Evolutionary conservation across 2,329 filamentous ascomycete species (phyloP).

Genomic region (Sordariomycetes sp.): DNA sequence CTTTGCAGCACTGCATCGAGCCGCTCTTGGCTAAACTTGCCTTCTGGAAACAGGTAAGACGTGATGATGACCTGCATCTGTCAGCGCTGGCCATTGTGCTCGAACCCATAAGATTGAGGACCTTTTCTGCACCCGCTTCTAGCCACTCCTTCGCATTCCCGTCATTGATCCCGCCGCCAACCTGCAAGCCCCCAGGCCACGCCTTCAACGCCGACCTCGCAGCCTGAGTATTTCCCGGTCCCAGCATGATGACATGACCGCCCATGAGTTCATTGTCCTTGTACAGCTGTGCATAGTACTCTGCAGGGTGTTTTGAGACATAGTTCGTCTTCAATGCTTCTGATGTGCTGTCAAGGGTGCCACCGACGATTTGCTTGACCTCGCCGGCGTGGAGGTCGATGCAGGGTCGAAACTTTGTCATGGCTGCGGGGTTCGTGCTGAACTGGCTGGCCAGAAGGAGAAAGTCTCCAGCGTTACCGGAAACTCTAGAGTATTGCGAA

Average conservation of each 20-base stretch:
- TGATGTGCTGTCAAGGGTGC: conserved; percentile 66
- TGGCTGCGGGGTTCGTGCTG: no score
- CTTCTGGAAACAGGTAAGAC: conserved; percentile 83
- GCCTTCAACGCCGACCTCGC: conserved; percentile 66
- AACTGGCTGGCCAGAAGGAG: no score
- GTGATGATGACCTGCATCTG: conserved; percentile 78
- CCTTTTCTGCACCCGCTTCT: conserved; percentile 79
- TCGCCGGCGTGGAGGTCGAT: conserved; percentile 96
- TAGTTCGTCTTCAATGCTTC: conserved; percentile 79
- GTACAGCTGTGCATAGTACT: conserved; percentile 77
- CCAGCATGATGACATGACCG: conserved; percentile 94
- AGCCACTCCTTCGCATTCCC: conserved; percentile 82
- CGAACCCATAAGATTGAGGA: conserved; percentile 24
- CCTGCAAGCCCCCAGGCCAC: conserved; percentile 76
- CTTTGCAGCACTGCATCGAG: conserved; percentile 65
- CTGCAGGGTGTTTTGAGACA: conserved; percentile 74
- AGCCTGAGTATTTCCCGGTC: conserved; percentile 74
- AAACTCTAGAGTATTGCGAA: no score
- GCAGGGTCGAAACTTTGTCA: conserved; percentile 93
- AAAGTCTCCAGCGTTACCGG: no score
- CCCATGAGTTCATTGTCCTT: conserved; percentile 63
- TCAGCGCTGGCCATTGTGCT: background rate
- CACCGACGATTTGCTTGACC: conserved; percentile 97
- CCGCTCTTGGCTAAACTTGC: conserved; percentile 68
- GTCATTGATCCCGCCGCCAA: conserved; percentile 90